Evolutionary conservation across 1,139 yeast species (phyloP).

Genomic region (Taphrina confusa): DNA sequence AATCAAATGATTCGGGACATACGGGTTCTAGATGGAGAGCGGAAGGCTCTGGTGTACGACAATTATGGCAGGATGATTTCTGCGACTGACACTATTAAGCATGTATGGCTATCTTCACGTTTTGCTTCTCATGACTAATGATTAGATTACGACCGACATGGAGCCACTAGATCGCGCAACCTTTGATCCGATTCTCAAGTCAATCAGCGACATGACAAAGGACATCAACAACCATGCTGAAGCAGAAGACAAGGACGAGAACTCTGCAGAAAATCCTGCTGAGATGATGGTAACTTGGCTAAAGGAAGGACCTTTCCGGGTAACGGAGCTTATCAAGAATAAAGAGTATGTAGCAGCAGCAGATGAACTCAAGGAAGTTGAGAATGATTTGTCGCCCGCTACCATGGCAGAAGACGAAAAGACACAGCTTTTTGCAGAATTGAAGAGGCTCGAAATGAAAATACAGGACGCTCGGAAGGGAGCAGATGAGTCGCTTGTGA

Average conservation of each 20-base stretch:
- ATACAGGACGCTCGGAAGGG: too few species aligned
- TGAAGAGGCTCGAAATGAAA: too few species aligned
- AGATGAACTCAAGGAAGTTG: neutral
- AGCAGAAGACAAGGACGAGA: neutral
- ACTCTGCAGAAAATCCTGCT: neutral
- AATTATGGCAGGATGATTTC: conserved; percentile 50
- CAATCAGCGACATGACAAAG: conserved; percentile 7
- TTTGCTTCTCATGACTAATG: too few species aligned
- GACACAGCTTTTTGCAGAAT: too few species aligned
- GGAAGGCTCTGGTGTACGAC: conserved; percentile 52
- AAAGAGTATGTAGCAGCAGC: neutral
- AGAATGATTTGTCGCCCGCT: too few species aligned
- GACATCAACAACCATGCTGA: neutral
- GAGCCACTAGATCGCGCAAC: neutral
- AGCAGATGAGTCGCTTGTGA: too few species aligned
- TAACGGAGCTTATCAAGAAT: neutral
- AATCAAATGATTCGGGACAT: conserved; percentile 47
- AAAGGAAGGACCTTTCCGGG: neutral
- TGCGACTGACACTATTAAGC: conserved; percentile 47
- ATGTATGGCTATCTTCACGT: too few species aligned
- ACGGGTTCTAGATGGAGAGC: conserved; percentile 49
- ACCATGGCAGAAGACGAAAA: too few species aligned
- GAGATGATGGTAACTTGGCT: neutral
- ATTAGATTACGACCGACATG: conserved; percentile 1
- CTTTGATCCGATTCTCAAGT: conserved; percentile 10